Percentiles rank a stretch among this genome's conserved stretches.
Conservation (phyloP, 257 asterid species). For the Solanum virginianum region DNA sequence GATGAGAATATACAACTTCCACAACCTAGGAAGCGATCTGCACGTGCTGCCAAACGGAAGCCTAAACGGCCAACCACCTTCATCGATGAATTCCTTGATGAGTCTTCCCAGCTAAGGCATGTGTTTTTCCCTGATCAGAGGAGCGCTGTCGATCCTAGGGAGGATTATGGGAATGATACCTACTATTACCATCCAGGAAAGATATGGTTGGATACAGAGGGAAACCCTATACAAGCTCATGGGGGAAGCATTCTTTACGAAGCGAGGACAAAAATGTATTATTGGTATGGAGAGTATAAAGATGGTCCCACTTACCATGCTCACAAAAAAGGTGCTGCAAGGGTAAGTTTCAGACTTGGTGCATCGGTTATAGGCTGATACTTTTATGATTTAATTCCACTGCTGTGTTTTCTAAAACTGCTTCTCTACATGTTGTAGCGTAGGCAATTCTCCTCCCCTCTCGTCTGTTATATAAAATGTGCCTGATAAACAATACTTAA, state of each 20-base stretch:
- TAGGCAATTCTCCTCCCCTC: background rate
- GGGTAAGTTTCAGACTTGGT: constrained; percentile 41
- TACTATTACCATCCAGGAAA: constrained; percentile 60
- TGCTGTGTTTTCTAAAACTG: background rate
- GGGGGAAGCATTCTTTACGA: constrained; percentile 91
- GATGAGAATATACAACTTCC: constrained; percentile 71
- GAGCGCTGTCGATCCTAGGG: constrained; percentile 52
- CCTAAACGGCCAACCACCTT: constrained; percentile 52
- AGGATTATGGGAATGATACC: constrained; percentile 35
- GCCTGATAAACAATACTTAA: background rate
- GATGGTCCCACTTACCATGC: constrained; percentile 95
- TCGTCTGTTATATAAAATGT: background rate
- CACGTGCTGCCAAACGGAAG: constrained; percentile 81
- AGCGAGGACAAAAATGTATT: constrained; percentile 47
- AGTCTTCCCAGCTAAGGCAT: constrained; percentile 69
- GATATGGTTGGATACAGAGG: constrained; percentile 88
- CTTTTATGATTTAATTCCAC: background rate
- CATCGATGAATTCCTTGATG: constrained; percentile 82
- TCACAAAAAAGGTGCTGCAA: constrained; percentile 85
- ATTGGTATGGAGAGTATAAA: constrained; percentile 97
- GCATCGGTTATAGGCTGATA: background rate
- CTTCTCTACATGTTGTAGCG: background rate
- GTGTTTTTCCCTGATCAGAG: constrained; percentile 55
- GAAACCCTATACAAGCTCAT: constrained; percentile 94
- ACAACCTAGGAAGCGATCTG: constrained; percentile 64